Conservation (phyloP, 2,329 filamentous ascomycete species). For the Calycina herbarum region DNA sequence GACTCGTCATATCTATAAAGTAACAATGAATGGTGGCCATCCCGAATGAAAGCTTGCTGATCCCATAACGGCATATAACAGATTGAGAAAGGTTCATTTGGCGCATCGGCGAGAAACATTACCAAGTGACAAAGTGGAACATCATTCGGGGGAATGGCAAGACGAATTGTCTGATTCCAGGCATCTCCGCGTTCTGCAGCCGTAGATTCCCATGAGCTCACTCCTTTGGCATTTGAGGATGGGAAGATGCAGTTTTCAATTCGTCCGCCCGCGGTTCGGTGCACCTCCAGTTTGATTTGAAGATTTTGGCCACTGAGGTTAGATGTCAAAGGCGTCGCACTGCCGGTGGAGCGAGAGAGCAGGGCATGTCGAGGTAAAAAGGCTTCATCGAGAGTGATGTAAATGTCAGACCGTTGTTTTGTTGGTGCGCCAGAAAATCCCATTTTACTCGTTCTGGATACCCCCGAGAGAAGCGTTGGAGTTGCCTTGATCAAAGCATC, state of each 20-base stretch:
- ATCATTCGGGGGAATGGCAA: constrained; percentile 76
- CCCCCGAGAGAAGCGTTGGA: constrained; percentile 80
- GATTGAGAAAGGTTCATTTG: constrained; percentile 84
- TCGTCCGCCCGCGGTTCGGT: constrained; percentile 73
- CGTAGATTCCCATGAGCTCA: constrained; percentile 87
- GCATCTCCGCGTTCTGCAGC: constrained; percentile 74
- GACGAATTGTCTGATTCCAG: constrained; percentile 86
- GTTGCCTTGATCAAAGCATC: constrained; percentile 81
- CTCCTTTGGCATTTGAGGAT: constrained; percentile 74
- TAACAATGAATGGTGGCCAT: constrained; percentile 77
- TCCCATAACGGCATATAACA: constrained; percentile 95
- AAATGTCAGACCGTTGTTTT: constrained; percentile 89
- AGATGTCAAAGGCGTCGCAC: constrained; percentile 67
- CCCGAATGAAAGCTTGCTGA: constrained; percentile 81
- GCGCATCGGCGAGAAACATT: constrained; percentile 84
- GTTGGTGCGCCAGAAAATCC: constrained; percentile 92
- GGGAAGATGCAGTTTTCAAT: constrained; percentile 87
- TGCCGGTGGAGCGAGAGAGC: constrained; percentile 67
- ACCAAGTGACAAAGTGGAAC: constrained; percentile 83
- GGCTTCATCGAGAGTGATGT: constrained; percentile 80
- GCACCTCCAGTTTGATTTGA: constrained; percentile 86
- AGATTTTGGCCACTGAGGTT: constrained; percentile 70
- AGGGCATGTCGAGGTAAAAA: constrained; percentile 74
- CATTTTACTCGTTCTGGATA: constrained; percentile 81
- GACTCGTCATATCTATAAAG: constrained; percentile 92